A percentile compares a stretch with the other conserved stretches of the same genome.
These are phyloP conservation scores for Alternaria sp. DNA, from an alignment of 2,329 filamentous ascomycete genomes.

Conservation along the genomic window DNA sequence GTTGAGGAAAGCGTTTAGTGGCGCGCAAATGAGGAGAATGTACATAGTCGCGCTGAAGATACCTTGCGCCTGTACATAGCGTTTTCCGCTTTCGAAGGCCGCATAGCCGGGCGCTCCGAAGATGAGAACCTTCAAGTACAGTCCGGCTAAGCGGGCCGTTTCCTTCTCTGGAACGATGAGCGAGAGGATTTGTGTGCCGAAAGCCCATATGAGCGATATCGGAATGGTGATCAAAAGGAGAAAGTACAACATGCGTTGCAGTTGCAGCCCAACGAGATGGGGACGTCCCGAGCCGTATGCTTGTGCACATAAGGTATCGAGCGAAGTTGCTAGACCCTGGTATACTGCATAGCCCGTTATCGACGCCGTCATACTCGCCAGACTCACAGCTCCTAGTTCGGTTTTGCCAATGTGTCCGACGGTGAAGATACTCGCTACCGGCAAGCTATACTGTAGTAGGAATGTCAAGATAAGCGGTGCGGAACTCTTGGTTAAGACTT, in stretches of 20 bases:
- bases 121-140: constrained; percentile 74
- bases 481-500: constrained; percentile 69
- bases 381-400: constrained; percentile 56
- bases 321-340: constrained; percentile 77
- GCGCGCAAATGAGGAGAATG: constrained; percentile 81
- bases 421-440: constrained; percentile 56
- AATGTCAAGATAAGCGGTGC: constrained; percentile 56
- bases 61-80: constrained; percentile 86
- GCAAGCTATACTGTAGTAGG: constrained; percentile 56
- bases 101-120: constrained; percentile 77
- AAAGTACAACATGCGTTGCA: constrained; percentile 82
- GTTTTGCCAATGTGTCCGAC: constrained; percentile 58
- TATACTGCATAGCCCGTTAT: constrained; percentile 58
- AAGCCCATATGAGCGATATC: constrained; percentile 74
- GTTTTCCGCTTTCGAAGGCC: constrained; percentile 79
- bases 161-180: constrained; percentile 73
- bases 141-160: constrained; percentile 73
- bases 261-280: constrained; percentile 83
- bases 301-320: constrained; percentile 92
- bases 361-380: constrained; percentile 57
- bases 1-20: constrained; percentile 80
- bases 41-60: constrained; percentile 85
- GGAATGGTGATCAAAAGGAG: constrained; percentile 75
- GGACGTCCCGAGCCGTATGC: constrained; percentile 92
- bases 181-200: constrained; percentile 67